Conservation (phyloP, 1,284 basidiomycete genomes). For the Ustilago esculenta region DNA sequence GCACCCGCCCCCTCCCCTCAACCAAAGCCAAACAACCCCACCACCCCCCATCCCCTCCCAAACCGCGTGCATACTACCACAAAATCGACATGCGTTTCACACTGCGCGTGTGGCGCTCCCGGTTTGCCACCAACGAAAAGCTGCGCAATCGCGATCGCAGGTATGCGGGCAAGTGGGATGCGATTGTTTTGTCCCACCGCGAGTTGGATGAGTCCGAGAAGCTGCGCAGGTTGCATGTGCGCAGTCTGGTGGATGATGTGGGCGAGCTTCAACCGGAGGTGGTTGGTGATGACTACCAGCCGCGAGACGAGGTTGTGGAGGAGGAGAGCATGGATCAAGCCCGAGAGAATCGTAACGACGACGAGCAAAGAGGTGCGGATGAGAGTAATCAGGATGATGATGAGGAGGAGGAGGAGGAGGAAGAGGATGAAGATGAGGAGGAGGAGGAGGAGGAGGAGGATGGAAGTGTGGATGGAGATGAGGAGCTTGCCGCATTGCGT, state of each 20-base stretch:
- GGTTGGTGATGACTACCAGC: constrained; percentile 2
- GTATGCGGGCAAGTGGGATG: constrained; percentile 61
- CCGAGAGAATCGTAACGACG: too few relatives aligned
- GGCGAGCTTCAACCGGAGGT: constrained; percentile 40
- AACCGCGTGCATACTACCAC: constrained; percentile 60
- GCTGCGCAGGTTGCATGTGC: constrained; percentile 34
- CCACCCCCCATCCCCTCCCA: constrained; percentile 24
- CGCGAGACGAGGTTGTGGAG: not conserved
- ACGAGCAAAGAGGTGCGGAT: too few relatives aligned
- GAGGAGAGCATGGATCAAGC: constrained; percentile 24
- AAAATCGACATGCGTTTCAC: constrained; percentile 60
- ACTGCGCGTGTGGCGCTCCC: constrained; percentile 56
- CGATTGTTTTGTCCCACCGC: constrained; percentile 50
- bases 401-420: constrained; percentile 5
- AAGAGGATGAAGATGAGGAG: constrained; percentile 32
- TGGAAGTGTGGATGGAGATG: constrained; percentile 52
- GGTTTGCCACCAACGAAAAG: constrained; percentile 49
- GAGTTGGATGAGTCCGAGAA: constrained; percentile 46
- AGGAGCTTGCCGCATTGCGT: constrained; percentile 58
- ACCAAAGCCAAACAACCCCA: constrained; percentile 49
- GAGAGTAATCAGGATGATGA: constrained; percentile 17
- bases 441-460: constrained; percentile 50
- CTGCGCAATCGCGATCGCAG: constrained; percentile 42
- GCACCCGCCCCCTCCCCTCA: constrained; percentile 27
- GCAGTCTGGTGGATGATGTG: constrained; percentile 51